Evolutionary conservation across 345 rosid genomes (phyloP).

Genomic region (Xanthoceras sorbifolium): DNA sequence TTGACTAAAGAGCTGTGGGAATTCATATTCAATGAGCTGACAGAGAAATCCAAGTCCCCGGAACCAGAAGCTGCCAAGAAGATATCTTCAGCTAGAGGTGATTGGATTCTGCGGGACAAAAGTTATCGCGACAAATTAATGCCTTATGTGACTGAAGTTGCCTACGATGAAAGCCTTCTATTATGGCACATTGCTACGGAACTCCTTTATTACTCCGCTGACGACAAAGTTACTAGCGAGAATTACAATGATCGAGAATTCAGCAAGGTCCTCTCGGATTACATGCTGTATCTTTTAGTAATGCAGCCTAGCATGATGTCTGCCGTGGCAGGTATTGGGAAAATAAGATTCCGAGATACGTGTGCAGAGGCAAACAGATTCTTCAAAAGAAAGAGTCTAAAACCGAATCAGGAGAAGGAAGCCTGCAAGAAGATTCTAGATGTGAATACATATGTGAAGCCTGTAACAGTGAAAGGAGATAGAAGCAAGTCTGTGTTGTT

Average conservation of each 20-base stretch:
- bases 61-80: slow-evolving; percentile 19
- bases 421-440: slow-evolving; percentile 31
- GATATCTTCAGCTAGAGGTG: slow-evolving; percentile 55
- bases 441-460: slow-evolving; percentile 35
- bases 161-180: slow-evolving; percentile 46
- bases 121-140: slow-evolving; percentile 21
- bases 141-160: slow-evolving; percentile 39
- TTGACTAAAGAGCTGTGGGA: background rate
- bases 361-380: slow-evolving; percentile 45
- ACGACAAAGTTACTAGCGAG: background rate
- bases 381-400: slow-evolving; percentile 25
- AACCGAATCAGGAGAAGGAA: background rate
- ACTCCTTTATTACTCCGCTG: slow-evolving; percentile 34
- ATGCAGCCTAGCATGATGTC: slow-evolving; percentile 53
- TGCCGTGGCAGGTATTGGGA: slow-evolving; percentile 48
- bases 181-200: slow-evolving; percentile 69
- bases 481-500: slow-evolving; percentile 63
- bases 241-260: slow-evolving; percentile 22
- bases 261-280: slow-evolving; percentile 56
- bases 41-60: background rate
- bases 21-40: background rate
- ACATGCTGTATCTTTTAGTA: slow-evolving; percentile 58
- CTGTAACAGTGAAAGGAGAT: slow-evolving; percentile 53
- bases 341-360: slow-evolving; percentile 52
- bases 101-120: slow-evolving; percentile 42